Base-by-base conservation (phyloP, 2,329 filamentous ascomycete species). In the Talaromyces funiculosus region DNA sequence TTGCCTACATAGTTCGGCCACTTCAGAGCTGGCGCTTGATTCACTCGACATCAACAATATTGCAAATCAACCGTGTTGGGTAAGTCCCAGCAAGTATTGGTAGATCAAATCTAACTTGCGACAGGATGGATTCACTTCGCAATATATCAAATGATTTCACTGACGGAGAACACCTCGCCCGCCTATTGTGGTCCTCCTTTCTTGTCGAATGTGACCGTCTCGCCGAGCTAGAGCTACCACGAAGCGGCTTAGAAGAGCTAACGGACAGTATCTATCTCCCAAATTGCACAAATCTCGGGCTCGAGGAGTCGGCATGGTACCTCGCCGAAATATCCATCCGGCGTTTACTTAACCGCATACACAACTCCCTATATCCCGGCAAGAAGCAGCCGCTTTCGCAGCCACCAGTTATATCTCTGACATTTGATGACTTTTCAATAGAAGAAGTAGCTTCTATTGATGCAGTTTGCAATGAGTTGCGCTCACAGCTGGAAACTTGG, bases 21-120 rank as follows among this genome's bases (percentile, higher is more conserved):
- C 59, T 73, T 29, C 71, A 74, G 24, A 73, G 71, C 54, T 74
- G 71, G 72, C 62, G 67, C 22, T 60, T 73, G n/a, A 72, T 73
- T 26, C 64, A 72, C 49, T 67, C 68, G 12, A 71, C 72, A 7
- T 69, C 69, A 4, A 69, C 68, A 8, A 66, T 69, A 7, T 64
- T 73, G 7, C 71, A 73, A 33, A 42, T 54, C 14, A 57, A 58
- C 8, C 55, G 69, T 71, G 51, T 67, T 66, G 51, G 45, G 45
- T 49, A 31, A 4, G 45, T 49, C 31, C 3, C 16, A 12, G 14
- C 2, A 14, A 10, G 16, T 12, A 6, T 29, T 16, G 8, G 8
- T 31, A 45, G 22, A 29, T 29, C 4, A 6, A 49, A 49, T 10
- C 45, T 57, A 47, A 57, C 26, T 20, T 16, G n/a, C 3, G 9